Evolutionary conservation across 2,329 filamentous ascomycete genomes (phyloP).

Genomic region (Blastomyces emzantsi): DNA sequence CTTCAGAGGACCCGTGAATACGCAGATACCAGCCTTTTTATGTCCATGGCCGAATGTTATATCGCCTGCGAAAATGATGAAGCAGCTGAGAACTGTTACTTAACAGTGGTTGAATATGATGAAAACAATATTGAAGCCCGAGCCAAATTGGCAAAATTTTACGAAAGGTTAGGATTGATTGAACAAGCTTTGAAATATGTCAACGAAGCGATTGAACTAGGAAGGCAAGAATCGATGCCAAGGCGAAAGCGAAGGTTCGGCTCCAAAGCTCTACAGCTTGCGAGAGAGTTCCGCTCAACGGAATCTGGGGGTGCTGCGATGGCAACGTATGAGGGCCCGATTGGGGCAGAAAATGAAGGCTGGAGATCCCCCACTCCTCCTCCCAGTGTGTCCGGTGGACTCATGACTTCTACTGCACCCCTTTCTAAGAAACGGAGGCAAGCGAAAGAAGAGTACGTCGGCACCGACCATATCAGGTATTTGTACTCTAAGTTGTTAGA

Average conservation of each 20-base stretch:
- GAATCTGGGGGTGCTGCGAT: slow-evolving; percentile 21
- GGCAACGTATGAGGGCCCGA: slow-evolving; percentile 6
- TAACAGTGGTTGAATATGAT: slow-evolving; percentile 64
- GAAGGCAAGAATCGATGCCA: slow-evolving; percentile 34
- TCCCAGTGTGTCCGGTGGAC: slow-evolving; percentile 17
- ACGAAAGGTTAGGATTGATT: slow-evolving; percentile 62
- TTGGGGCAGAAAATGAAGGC: slow-evolving; percentile 1
- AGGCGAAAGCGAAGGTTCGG: slow-evolving; percentile 25
- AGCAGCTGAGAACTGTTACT: slow-evolving; percentile 68
- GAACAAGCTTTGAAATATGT: slow-evolving; percentile 70
- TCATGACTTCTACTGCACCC: slow-evolving; percentile 13
- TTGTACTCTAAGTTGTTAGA: slow-evolving; percentile 41
- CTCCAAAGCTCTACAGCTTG: slow-evolving; percentile 34
- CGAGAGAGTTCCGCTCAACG: slow-evolving; percentile 29
- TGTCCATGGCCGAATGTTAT: slow-evolving; percentile 53
- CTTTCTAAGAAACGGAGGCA: slow-evolving; percentile 18
- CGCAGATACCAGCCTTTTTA: slow-evolving; percentile 43
- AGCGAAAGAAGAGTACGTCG: slow-evolving; percentile 24
- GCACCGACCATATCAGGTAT: slow-evolving; percentile 34
- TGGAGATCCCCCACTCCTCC: background rate
- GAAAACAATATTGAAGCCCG: slow-evolving; percentile 65
- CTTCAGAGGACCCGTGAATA: slow-evolving; percentile 41
- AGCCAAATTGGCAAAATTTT: slow-evolving; percentile 72
- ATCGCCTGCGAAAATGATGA: slow-evolving; percentile 53
- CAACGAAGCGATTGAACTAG: slow-evolving; percentile 62